These are phyloP conservation scores for Fomitiporia mediterranea DNA, from an alignment of 1,284 basidiomycete species.

Conservation along the genomic window DNA sequence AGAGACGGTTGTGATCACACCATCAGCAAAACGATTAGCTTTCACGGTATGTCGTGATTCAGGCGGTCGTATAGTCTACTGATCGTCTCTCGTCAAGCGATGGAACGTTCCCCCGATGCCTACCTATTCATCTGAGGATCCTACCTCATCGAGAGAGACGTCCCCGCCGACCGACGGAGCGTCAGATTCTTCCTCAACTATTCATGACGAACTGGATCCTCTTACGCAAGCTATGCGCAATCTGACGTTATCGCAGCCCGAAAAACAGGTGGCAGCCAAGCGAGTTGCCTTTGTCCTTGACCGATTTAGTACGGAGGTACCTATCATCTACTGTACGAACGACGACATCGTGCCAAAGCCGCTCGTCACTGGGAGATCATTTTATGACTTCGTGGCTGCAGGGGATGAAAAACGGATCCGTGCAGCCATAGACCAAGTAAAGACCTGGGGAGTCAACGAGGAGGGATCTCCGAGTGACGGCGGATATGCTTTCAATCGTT, in stretches of 20 bases:
- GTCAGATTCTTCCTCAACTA: constrained; percentile 8
- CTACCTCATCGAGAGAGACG: constrained; percentile 3
- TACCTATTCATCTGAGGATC: constrained; percentile 8
- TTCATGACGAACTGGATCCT: background rate
- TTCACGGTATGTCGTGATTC: constrained; percentile 49
- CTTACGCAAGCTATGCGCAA: constrained; percentile 15
- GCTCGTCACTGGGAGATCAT: constrained; percentile 53
- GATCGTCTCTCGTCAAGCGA: constrained; percentile 36
- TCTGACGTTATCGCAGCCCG: constrained; percentile 33
- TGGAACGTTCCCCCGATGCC: constrained; percentile 55
- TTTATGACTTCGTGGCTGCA: constrained; percentile 65
- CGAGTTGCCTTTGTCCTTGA: constrained; percentile 71
- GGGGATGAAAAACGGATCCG: constrained; percentile 56
- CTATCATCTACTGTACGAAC: constrained; percentile 66
- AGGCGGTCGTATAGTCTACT: background rate
- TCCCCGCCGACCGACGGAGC: background rate
- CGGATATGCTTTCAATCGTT: constrained; percentile 73
- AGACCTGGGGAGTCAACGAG: constrained; percentile 79
- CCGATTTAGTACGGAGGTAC: constrained; percentile 59
- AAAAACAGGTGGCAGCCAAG: constrained; percentile 46
- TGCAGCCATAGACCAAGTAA: constrained; percentile 67
- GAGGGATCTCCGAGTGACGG: constrained; percentile 76
- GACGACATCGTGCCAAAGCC: constrained; percentile 56
- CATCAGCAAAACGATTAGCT: constrained; percentile 59
- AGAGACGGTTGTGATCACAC: constrained; percentile 68